phyloP scores from a whole-genome alignment of 2,329 filamentous ascomycete species.

The Colletotrichum sp. region DNA sequence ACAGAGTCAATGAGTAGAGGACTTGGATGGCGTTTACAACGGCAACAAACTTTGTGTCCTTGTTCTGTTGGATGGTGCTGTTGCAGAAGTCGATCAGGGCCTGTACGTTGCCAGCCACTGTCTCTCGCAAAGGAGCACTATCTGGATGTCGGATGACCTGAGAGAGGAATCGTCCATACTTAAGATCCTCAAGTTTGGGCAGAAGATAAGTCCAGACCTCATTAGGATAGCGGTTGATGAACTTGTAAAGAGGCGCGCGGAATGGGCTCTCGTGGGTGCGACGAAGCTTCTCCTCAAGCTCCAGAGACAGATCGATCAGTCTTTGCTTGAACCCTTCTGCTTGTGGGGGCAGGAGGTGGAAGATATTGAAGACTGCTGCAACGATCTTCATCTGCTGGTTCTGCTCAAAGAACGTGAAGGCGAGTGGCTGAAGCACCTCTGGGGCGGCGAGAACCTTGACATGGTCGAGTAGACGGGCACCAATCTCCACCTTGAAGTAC shows the following conservation, averaged over 20 bases:
- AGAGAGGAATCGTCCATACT: slow-evolving; percentile 88
- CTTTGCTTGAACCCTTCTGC: slow-evolving; percentile 91
- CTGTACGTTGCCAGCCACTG: slow-evolving; percentile 75
- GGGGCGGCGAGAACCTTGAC: slow-evolving; percentile 89
- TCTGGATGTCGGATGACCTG: slow-evolving; percentile 81
- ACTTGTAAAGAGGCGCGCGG: slow-evolving; percentile 86
- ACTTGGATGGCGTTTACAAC: slow-evolving; percentile 89
- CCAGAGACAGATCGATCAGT: slow-evolving; percentile 87
- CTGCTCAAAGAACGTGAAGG: slow-evolving; percentile 94
- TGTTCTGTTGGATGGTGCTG: slow-evolving; percentile 67
- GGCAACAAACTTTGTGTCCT: slow-evolving; percentile 71
- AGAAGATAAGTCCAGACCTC: slow-evolving; percentile 85
- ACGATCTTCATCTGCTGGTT: slow-evolving; percentile 93
- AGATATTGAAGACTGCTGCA: slow-evolving; percentile 93
- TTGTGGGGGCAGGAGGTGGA: slow-evolving; percentile 90
- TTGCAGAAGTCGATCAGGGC: slow-evolving; percentile 72
- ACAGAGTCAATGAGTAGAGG: slow-evolving; percentile 77
- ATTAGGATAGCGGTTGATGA: slow-evolving; percentile 89
- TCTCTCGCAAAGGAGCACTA: slow-evolving; percentile 76
- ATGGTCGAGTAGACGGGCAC: slow-evolving; percentile 89
- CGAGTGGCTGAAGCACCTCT: slow-evolving; percentile 81
- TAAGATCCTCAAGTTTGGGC: slow-evolving; percentile 81
- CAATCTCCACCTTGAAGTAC: slow-evolving; percentile 99
- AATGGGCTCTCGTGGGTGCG: slow-evolving; percentile 92
- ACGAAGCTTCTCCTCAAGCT: slow-evolving; percentile 83